Conservation (phyloP, 2,329 filamentous ascomycete species). For the Fusarium chuoi region DNA sequence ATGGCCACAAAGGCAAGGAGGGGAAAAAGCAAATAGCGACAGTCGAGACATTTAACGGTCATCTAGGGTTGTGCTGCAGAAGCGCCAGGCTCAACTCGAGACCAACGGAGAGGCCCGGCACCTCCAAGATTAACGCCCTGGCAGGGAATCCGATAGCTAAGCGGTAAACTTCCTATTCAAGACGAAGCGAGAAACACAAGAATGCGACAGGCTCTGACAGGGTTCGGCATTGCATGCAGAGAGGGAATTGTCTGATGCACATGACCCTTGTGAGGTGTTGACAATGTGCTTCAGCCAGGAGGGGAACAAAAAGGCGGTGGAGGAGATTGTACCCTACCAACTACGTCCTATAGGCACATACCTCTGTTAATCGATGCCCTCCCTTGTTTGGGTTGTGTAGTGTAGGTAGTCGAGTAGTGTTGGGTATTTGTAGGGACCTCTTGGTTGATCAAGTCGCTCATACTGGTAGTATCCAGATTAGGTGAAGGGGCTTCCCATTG, state of each 20-base stretch:
- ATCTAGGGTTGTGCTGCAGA: neutral
- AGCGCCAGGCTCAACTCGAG: neutral
- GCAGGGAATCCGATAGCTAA: neutral
- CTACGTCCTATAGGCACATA: neutral
- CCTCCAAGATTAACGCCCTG: constrained; percentile 4
- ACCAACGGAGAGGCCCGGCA: constrained; percentile 16
- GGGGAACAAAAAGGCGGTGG: constrained; percentile 33
- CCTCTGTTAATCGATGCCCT: constrained; percentile 13
- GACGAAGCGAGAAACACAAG: constrained; percentile 4
- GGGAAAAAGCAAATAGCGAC: neutral
- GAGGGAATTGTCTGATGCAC: constrained; percentile 26
- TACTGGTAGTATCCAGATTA: too few species aligned
- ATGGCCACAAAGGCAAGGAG: neutral
- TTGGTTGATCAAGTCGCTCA: neutral
- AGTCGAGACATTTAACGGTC: neutral
- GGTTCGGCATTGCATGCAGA: constrained; percentile 19
- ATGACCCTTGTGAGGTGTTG: constrained; percentile 36
- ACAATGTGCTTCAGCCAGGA: constrained; percentile 10
- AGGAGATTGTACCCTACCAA: constrained; percentile 7
- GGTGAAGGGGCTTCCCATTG: constrained; percentile 5
- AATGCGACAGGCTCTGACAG: constrained; percentile 6
- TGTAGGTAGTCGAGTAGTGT: neutral
- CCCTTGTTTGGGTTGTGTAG: neutral
- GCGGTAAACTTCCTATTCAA: constrained; percentile 7
- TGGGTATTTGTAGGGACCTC: constrained; percentile 13